phyloP scores from a whole-genome alignment of 305 asterid species.

The Solanum aculeatissimum region DNA sequence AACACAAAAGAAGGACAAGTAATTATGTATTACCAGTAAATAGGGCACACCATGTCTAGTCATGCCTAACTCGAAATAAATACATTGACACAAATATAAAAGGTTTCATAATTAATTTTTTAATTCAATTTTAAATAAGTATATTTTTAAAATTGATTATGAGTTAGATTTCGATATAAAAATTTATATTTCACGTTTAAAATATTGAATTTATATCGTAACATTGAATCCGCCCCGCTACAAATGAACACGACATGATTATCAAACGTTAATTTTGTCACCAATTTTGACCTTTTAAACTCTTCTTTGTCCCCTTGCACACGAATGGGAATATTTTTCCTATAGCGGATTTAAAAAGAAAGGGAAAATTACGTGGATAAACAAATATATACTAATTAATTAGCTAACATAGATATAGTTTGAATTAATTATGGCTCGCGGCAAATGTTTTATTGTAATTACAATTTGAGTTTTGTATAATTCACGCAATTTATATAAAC shows the following conservation, averaged over 20 bases:
- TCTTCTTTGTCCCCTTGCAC: background rate
- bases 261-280: background rate
- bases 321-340: background rate
- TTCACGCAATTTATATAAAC: too few species aligned
- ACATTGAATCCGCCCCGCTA: background rate
- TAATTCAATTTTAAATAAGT: background rate
- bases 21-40: background rate
- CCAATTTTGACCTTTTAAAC: background rate
- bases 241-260: background rate
- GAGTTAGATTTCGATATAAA: background rate
- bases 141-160: background rate
- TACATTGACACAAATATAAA: background rate
- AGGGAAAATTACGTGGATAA: too few species aligned
- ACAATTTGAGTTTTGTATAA: too few species aligned
- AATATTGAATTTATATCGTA: background rate
- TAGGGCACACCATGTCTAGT: background rate
- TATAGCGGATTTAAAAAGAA: background rate
- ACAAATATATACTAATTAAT: too few species aligned
- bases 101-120: background rate
- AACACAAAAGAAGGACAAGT: background rate
- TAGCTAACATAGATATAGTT: too few species aligned
- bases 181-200: background rate
- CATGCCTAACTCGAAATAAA: background rate
- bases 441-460: too few species aligned
- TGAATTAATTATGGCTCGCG: too few species aligned